Percentiles rank a stretch among this genome's conserved stretches.
These are phyloP conservation scores for Mixia osmundae DNA, from an alignment of 1,284 basidiomycete species.

Conservation along the genomic window DNA sequence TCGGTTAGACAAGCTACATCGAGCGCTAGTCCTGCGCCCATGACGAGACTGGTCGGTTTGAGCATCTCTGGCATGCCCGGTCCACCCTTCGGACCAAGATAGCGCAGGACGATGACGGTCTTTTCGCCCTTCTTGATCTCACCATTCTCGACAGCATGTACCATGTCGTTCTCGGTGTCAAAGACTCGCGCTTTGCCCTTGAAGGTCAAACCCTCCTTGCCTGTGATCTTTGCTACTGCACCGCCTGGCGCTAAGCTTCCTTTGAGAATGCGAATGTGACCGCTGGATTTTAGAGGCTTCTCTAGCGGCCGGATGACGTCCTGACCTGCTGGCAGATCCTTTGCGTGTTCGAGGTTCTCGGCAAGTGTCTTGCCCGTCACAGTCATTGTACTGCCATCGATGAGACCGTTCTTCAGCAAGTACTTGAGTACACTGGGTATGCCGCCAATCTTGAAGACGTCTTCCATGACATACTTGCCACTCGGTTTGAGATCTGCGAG, in stretches of 20 bases:
- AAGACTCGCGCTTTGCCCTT: slow-evolving; percentile 65
- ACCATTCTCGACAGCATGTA: slow-evolving; percentile 54
- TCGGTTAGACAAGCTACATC: slow-evolving; percentile 87
- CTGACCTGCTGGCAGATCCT: slow-evolving; percentile 44
- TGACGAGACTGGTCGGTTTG: slow-evolving; percentile 65
- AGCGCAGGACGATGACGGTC: slow-evolving; percentile 64
- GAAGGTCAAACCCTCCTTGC: slow-evolving; percentile 77
- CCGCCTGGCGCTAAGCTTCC: slow-evolving; percentile 80
- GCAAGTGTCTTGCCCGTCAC: slow-evolving; percentile 67
- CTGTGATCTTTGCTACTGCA: slow-evolving; percentile 86
- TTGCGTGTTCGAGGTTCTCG: slow-evolving; percentile 62
- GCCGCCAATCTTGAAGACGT: slow-evolving; percentile 67
- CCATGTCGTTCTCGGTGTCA: slow-evolving; percentile 56
- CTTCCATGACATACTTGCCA: slow-evolving; percentile 74
- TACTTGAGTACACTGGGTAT: slow-evolving; percentile 69
- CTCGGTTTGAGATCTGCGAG: slow-evolving; percentile 74
- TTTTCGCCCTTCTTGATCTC: slow-evolving; percentile 72
- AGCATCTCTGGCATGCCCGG: slow-evolving; percentile 85
- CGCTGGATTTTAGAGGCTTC: slow-evolving; percentile 66
- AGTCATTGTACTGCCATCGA: slow-evolving; percentile 65
- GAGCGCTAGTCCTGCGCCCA: slow-evolving; percentile 74
- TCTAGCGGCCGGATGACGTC: slow-evolving; percentile 61
- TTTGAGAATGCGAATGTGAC: slow-evolving; percentile 68
- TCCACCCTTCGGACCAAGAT: slow-evolving; percentile 70
- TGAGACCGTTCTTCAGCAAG: slow-evolving; percentile 51